Conservation (phyloP, 495 filamentous ascomycete genomes). For the Penicillium arizonense region DNA sequence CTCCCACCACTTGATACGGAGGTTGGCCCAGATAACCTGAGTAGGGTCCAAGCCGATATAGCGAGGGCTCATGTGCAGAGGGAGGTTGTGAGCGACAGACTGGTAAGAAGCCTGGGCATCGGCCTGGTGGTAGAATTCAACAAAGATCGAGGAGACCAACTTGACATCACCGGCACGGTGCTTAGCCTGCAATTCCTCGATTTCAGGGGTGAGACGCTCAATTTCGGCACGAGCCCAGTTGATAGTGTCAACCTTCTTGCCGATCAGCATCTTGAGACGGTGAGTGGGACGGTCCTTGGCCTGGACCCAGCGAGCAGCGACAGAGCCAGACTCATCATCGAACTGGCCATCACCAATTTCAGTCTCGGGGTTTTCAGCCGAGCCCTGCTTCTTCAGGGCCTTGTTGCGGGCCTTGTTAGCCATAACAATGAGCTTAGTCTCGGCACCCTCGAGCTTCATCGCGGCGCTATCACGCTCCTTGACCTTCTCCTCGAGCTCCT, state of each 20-base stretch:
- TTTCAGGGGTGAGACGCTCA: conserved; percentile 73
- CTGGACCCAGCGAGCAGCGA: conserved; percentile 77
- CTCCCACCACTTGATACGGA: conserved; percentile 88
- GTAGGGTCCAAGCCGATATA: conserved; percentile 81
- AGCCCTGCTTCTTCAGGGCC: conserved; percentile 65
- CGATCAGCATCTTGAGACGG: conserved; percentile 72
- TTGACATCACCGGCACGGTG: conserved; percentile 70
- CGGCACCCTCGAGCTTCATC: conserved; percentile 83
- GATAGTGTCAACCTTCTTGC: conserved; percentile 82
- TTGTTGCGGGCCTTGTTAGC: conserved; percentile 79
- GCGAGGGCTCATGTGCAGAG: conserved; percentile 88
- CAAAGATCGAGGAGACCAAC: conserved; percentile 61
- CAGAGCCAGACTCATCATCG: conserved; percentile 65
- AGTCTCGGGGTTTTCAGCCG: conserved; percentile 34
- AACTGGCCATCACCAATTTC: conserved; percentile 48
- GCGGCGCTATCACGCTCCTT: conserved; percentile 80
- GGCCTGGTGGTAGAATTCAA: conserved; percentile 79
- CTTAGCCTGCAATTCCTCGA: conserved; percentile 70
- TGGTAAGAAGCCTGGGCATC: conserved; percentile 87
- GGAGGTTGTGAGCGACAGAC: conserved; percentile 79
- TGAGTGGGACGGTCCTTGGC: conserved; percentile 85
- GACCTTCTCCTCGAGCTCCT: conserved; percentile 80
- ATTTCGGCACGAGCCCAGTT: conserved; percentile 87
- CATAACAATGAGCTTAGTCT: conserved; percentile 80
- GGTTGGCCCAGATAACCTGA: conserved; percentile 88